Percentiles rank a stretch among this genome's conserved stretches.
These are phyloP conservation scores for Psidium guajava DNA, from an alignment of 345 rosid genomes.

Conservation along the genomic window DNA sequence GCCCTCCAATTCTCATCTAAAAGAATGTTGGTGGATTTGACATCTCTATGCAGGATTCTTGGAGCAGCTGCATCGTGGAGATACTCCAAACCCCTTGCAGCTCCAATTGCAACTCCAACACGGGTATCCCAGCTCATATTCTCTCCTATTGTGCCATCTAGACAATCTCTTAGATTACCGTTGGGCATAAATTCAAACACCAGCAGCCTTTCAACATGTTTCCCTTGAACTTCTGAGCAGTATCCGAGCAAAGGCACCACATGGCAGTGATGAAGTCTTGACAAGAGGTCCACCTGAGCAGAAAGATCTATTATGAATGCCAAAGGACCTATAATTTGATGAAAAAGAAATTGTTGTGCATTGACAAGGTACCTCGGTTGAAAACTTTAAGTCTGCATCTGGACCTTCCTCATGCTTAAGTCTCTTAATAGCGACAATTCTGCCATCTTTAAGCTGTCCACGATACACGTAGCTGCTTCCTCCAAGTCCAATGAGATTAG, in stretches of 20 bases:
- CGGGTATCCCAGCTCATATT: slow-evolving; percentile 75
- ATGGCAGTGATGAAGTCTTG: slow-evolving; percentile 88
- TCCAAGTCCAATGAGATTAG: slow-evolving; percentile 70
- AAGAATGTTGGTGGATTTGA: slow-evolving; percentile 91
- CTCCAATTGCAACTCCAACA: slow-evolving; percentile 80
- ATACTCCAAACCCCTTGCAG: slow-evolving; percentile 95
- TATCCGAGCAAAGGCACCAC: slow-evolving; percentile 91
- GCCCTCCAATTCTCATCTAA: slow-evolving; percentile 80
- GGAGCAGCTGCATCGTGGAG: slow-evolving; percentile 99
- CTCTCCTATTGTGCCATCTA: slow-evolving; percentile 57
- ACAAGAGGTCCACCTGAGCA: slow-evolving; percentile 64
- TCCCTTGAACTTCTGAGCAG: slow-evolving; percentile 74
- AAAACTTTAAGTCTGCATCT: slow-evolving; percentile 49
- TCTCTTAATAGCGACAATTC: slow-evolving; percentile 76
- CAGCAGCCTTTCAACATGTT: slow-evolving; percentile 69
- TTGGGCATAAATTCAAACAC: slow-evolving; percentile 78
- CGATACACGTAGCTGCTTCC: slow-evolving; percentile 85
- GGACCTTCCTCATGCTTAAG: slow-evolving; percentile 53
- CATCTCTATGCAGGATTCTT: slow-evolving; percentile 91
- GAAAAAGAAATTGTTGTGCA: not conserved
- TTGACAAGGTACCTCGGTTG: slow-evolving; percentile 45
- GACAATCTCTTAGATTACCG: slow-evolving; percentile 77
- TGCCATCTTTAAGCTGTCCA: slow-evolving; percentile 79
- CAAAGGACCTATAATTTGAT: not conserved
- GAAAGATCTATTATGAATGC: slow-evolving; percentile 4